Conservation (phyloP, 495 filamentous ascomycete species). For the Talaromyces stipitatus region DNA sequence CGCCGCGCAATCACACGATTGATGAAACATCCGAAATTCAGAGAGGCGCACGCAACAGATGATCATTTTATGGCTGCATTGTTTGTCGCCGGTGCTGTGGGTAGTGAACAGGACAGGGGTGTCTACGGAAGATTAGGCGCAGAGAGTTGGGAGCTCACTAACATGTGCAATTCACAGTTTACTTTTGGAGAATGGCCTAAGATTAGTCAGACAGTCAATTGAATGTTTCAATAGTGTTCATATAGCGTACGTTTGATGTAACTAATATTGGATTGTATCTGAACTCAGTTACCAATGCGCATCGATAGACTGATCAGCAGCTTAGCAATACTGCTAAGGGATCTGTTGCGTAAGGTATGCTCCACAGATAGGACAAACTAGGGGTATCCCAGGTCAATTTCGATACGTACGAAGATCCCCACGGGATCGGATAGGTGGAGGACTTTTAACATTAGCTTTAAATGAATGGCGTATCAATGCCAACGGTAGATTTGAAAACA, state of each 20-base stretch:
- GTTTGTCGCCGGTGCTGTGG: slow-evolving; percentile 50
- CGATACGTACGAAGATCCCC: background rate
- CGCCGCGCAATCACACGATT: slow-evolving; percentile 42
- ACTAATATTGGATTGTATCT: background rate
- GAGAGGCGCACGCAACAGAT: slow-evolving; percentile 57
- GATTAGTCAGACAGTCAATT: background rate
- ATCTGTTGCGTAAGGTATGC: background rate
- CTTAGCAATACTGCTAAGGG: background rate
- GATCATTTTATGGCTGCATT: slow-evolving; percentile 55
- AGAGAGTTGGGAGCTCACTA: slow-evolving; percentile 56
- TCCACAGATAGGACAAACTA: background rate
- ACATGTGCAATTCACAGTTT: slow-evolving; percentile 59
- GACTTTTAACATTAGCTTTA: background rate
- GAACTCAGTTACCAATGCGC: background rate
- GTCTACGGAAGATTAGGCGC: slow-evolving; percentile 35
- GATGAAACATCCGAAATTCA: slow-evolving; percentile 53
- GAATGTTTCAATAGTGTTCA: background rate
- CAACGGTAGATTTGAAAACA: background rate
- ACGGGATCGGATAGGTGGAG: background rate
- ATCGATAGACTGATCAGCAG: background rate
- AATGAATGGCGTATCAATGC: background rate
- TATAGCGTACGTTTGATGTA: background rate
- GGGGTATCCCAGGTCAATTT: background rate
- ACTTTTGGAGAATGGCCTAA: slow-evolving; percentile 24
- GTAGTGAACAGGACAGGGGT: slow-evolving; percentile 40